Percentiles rank a stretch among this genome's conserved stretches.
These are phyloP conservation scores for Podaxis sp. DNA, from an alignment of 768 basidiomycete genomes.

Conservation along the genomic window DNA sequence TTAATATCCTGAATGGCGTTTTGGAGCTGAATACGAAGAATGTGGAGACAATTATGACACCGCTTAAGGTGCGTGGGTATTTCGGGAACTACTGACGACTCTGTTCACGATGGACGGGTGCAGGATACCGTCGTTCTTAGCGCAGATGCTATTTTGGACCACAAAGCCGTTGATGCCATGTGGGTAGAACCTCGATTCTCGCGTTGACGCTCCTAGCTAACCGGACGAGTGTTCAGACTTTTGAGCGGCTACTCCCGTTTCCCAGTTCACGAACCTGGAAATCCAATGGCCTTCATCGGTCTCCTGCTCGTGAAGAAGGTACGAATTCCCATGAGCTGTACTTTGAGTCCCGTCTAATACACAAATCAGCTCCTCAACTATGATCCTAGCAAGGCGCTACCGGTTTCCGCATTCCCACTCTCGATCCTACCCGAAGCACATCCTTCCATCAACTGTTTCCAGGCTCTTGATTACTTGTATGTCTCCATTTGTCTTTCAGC, in stretches of 20 bases:
- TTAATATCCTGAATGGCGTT: constrained; percentile 78
- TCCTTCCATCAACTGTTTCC: constrained; percentile 90
- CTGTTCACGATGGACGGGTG: not conserved
- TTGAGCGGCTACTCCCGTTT: constrained; percentile 91
- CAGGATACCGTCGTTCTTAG: constrained; percentile 84
- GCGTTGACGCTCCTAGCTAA: constrained; percentile 2
- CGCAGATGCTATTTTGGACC: constrained; percentile 76
- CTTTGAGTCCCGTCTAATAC: not conserved
- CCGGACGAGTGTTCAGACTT: constrained; percentile 39
- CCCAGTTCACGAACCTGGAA: constrained; percentile 76
- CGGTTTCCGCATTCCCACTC: constrained; percentile 73
- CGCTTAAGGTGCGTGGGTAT: constrained; percentile 55
- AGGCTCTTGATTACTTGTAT: constrained; percentile 91
- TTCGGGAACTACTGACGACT: not conserved
- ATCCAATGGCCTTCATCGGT: constrained; percentile 73
- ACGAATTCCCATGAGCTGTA: constrained; percentile 10
- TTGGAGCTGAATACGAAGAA: constrained; percentile 76
- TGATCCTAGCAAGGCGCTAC: constrained; percentile 77
- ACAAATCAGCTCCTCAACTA: constrained; percentile 73
- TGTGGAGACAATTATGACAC: constrained; percentile 81
- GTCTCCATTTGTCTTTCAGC: constrained; percentile 20
- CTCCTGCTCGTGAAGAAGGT: constrained; percentile 85
- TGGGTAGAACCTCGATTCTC: constrained; percentile 26
- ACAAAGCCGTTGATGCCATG: constrained; percentile 76
- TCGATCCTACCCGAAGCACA: constrained; percentile 88